Percentiles rank a stretch among this genome's conserved stretches.
phyloP scores from a whole-genome alignment of 2,329 filamentous ascomycete genomes.

The Hirsutella minnesotensis region DNA sequence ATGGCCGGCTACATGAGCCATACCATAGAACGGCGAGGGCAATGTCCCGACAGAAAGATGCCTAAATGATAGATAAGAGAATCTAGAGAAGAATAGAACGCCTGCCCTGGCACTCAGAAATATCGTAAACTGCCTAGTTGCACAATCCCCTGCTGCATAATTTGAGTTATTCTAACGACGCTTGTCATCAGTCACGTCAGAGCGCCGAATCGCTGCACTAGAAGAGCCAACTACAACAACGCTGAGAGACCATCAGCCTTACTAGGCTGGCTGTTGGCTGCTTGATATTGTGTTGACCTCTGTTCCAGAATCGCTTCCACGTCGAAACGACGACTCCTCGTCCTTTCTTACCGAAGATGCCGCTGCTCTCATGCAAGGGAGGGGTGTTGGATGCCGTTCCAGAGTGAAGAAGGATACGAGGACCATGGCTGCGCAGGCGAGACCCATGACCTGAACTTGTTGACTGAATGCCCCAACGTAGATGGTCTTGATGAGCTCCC shows the following conservation, averaged over 20 bases:
- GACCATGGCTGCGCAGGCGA: constrained; percentile 29
- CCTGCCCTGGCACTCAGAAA: too few species aligned
- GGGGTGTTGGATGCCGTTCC: constrained; percentile 26
- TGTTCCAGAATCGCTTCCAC: constrained; percentile 25
- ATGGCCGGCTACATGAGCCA: too few species aligned
- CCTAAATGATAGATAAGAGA: too few species aligned
- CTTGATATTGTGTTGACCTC: constrained; percentile 21
- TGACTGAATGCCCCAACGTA: constrained; percentile 34
- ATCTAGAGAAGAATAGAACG: too few species aligned
- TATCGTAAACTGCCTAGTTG: too few species aligned
- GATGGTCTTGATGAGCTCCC: constrained; percentile 23
- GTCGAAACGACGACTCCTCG: constrained; percentile 13
- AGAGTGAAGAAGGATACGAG: constrained; percentile 31
- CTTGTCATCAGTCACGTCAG: too few species aligned
- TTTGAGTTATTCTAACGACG: too few species aligned
- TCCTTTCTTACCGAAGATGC: constrained; percentile 13
- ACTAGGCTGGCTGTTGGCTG: constrained; percentile 9
- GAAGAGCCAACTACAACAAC: too few species aligned
- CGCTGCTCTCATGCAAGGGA: constrained; percentile 17
- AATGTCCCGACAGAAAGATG: too few species aligned
- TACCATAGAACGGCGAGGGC: too few species aligned
- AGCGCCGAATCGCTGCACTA: too few species aligned
- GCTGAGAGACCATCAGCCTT: neutral
- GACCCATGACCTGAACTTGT: constrained; percentile 34
- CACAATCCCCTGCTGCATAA: too few species aligned